Percentiles rank a stretch among this genome's conserved stretches.
These are phyloP conservation scores for Schizophyllum commune DNA, from an alignment of 1,284 basidiomycete genomes.

Conservation along the genomic window DNA sequence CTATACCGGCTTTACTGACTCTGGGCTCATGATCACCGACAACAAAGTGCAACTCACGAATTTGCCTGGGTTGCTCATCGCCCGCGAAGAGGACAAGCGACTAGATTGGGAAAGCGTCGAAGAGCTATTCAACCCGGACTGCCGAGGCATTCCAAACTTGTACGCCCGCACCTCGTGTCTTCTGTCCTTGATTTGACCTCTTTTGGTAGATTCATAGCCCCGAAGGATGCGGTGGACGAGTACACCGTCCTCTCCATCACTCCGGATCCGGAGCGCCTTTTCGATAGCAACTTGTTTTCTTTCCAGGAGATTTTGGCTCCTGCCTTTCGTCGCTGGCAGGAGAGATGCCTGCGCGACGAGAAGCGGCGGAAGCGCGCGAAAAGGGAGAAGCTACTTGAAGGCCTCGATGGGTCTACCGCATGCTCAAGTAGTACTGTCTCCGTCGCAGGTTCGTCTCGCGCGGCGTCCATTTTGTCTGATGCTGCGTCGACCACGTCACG, in stretches of 20 bases:
- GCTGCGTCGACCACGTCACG: background rate
- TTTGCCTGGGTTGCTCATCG: background rate
- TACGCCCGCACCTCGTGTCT: background rate
- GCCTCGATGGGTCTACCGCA: background rate
- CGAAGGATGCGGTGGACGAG: background rate
- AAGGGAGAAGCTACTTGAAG: background rate
- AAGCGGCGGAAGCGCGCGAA: background rate
- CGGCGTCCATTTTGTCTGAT: background rate
- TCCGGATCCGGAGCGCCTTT: background rate
- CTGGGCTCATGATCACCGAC: background rate
- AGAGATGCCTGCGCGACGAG: background rate
- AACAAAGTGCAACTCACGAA: background rate
- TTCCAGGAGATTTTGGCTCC: background rate
- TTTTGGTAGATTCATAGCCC: background rate
- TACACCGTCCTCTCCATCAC: background rate
- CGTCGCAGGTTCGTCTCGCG: background rate
- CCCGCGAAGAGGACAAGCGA: background rate
- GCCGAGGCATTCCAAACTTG: background rate
- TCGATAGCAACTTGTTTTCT: background rate
- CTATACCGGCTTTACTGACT: background rate
- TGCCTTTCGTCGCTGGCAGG: background rate
- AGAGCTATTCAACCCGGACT: background rate
- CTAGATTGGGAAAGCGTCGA: background rate
- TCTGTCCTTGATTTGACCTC: background rate
- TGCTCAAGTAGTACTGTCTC: background rate